phyloP scores from a whole-genome alignment of 495 filamentous ascomycete species.

The Penicillium bovifimosum region DNA sequence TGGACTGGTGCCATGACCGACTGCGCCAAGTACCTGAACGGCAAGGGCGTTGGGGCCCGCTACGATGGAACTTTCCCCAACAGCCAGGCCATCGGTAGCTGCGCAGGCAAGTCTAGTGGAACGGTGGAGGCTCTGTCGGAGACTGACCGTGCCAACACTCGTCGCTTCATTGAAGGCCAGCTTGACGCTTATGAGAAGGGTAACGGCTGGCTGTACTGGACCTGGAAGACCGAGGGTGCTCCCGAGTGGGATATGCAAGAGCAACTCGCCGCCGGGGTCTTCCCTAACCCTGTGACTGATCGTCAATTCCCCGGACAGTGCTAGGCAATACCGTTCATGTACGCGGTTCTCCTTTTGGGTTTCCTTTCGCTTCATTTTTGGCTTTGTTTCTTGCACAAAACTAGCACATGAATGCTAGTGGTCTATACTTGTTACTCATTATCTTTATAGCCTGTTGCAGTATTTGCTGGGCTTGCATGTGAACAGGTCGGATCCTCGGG shows the following conservation, averaged over 20 bases:
- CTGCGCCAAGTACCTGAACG: slow-evolving; percentile 69
- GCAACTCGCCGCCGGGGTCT: slow-evolving; percentile 52
- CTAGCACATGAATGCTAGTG: neutral
- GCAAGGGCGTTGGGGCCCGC: slow-evolving; percentile 59
- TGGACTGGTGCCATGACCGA: slow-evolving; percentile 68
- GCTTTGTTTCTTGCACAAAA: neutral
- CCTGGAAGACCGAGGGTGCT: slow-evolving; percentile 78
- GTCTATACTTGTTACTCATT: neutral
- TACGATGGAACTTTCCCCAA: slow-evolving; percentile 60
- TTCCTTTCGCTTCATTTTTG: neutral
- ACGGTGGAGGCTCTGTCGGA: slow-evolving; percentile 46
- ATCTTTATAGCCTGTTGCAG: slow-evolving; percentile 1
- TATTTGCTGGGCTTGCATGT: slow-evolving; percentile 3
- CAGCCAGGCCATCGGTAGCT: slow-evolving; percentile 48
- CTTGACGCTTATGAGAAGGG: slow-evolving; percentile 67
- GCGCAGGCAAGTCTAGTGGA: slow-evolving; percentile 53
- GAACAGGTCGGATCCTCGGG: neutral
- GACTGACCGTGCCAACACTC: slow-evolving; percentile 52
- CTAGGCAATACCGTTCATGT: slow-evolving; percentile 1
- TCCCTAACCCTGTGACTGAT: slow-evolving; percentile 54
- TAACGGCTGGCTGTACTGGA: slow-evolving; percentile 76
- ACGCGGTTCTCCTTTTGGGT: no score
- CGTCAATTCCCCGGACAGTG: slow-evolving; percentile 48
- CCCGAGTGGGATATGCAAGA: slow-evolving; percentile 85
- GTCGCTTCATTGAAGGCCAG: slow-evolving; percentile 64